Evolutionary conservation across 2,329 filamentous ascomycete species (phyloP), one percentile per base, ranked within the genome.

Genomic region (Emergomyces orientalis): DNA sequence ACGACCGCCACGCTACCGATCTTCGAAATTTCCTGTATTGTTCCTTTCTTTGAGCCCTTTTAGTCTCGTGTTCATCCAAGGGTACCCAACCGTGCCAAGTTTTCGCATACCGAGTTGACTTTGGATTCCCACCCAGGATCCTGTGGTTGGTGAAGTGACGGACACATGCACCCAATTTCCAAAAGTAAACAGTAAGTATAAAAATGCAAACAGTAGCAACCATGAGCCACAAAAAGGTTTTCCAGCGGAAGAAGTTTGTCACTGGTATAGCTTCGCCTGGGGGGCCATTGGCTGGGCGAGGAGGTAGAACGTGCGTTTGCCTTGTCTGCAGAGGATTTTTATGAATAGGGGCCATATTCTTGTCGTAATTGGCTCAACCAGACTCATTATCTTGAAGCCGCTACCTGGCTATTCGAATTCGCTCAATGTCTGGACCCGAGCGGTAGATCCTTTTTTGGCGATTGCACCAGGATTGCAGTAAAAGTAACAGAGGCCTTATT

Each of bases 81-180:
- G 72, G 67, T 17, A 77, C 68, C 76, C 76, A 78, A 41, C 76
- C 76, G 63, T 78, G 76, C 76, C 76, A 78, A 14, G 75, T 76
- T 51, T 71, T 75, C 30, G 71, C 71, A 64, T 76, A 77, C 17
- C 74, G 73, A 64, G 69, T 67, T 19, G 67, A 68, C 25, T 39
- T 41, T 11, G 69, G 59, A 63, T 73, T 76, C 30, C 73, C 73
- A 54, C 65, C 61, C 25, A 76, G 59, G 37, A 78, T 71, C 64
- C 68, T 73, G 47, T 70, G 63, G 60, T 69, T 67, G 8, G 69
- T 77, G 59, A 77, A 75, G 1, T 62, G 70, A 60, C 76, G 75
- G 63, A 76, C 64, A 61, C 75, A 72, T 2, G 69, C 65, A 11
- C 75, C 75, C 37, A 71, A 61, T 61, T 75, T 78, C 76, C 76